These are phyloP conservation scores for Eragrostis curvula DNA, from an alignment of 176 grass and related monocot species.

Conservation along the genomic window DNA sequence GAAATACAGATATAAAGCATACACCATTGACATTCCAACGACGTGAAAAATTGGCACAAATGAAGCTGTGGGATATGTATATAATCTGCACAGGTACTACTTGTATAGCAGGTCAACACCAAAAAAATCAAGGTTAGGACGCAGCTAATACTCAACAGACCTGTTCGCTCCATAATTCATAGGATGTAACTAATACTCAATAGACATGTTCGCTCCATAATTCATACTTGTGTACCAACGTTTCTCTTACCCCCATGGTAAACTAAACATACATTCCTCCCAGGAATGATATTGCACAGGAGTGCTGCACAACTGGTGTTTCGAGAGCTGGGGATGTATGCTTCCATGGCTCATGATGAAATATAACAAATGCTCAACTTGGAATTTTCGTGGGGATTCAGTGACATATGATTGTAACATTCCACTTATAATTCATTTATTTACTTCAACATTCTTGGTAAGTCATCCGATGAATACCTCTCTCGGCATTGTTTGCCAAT, in stretches of 20 bases:
- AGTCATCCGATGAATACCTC: conserved; percentile 60
- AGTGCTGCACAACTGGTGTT: conserved; percentile 20
- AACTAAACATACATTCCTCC: conserved; percentile 26
- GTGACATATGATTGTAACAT: conserved; percentile 6
- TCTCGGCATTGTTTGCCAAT: conserved; percentile 99
- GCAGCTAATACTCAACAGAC: background rate
- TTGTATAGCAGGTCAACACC: background rate
- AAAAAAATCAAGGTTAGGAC: background rate
- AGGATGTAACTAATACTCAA: background rate
- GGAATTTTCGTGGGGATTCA: background rate
- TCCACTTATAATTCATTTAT: conserved; percentile 25
- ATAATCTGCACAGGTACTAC: background rate
- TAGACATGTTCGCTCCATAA: background rate
- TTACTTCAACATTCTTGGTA: conserved; percentile 10
- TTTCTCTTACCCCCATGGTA: background rate
- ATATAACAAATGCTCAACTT: conserved; percentile 26
- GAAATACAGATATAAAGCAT: conserved; percentile 1
- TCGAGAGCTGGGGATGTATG: conserved; percentile 1
- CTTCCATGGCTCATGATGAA: background rate
- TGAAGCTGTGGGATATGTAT: background rate
- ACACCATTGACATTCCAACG: conserved; percentile 10
- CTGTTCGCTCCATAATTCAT: background rate
- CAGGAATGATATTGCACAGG: conserved; percentile 19
- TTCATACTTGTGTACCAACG: background rate
- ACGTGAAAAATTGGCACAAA: background rate